Base-by-base conservation (phyloP, 1,284 basidiomycete species). In the Sanghuangporus weigelae region DNA sequence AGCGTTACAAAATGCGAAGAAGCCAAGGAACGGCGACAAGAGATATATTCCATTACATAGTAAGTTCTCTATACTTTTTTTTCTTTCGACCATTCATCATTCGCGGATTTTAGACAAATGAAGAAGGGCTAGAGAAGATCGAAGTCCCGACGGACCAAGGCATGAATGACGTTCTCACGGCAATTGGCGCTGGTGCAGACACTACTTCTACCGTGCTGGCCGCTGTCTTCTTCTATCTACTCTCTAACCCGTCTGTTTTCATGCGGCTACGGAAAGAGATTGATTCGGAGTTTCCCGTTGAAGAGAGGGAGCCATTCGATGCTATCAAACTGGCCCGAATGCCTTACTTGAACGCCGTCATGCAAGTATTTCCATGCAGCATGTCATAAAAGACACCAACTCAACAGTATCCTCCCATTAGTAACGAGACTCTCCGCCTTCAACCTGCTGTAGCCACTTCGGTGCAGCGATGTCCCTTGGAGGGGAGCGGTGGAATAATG, bases 41-140 rank as follows among this genome's bases (percentile, higher is more conserved):
- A 59, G 78, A 79, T 65, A 67, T 79, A 5, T 78, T 78, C 66
- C 71, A 76, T 61, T 71, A 79, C 53, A 59, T 79, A 66, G 77
- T 79, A 62, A 59, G 57, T 51, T 7, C 51, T 12, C 38, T 19
- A 16, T 63, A 10, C 26, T 3, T 31, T 31, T 3, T 3, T 31
- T 31, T 38, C n/a, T 36, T 57, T n/a, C 26, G 55, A 3, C 16
- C 46, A 12, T 14, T 38, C 46, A 11, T 16, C 60, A 50, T 36
- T 16, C 11, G n/a, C 40, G 23, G 14, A 7, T n/a, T 40, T 60
- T 38, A 75, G 73, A 72, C 71, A 40, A 69, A 74, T 55, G 73
- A 73, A 62, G 74, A 70, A 14, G 69, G 68, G 8, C 44, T 71
- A 46, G 69, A 71, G 5, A 64, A 58, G 7, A 57, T 66, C 11